Evolutionary conservation across 2,329 filamentous ascomycete species (phyloP), one percentile per base, ranked within the genome.

Genomic region (Cucurbitaria berberidis): DNA sequence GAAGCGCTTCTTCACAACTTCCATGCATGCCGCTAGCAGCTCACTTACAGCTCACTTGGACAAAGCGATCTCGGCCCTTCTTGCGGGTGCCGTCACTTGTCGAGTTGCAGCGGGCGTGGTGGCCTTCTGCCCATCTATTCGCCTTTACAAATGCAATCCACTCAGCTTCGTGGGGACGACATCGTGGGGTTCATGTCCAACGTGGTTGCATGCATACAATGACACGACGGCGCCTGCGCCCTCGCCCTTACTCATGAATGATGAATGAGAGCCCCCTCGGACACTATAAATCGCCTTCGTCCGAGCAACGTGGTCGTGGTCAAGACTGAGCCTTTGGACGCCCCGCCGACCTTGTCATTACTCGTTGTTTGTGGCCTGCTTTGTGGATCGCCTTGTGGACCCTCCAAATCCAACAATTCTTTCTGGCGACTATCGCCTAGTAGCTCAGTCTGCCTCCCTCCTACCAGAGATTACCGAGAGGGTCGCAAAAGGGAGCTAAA

Each of bases 41-140:
- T n/a, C n/a, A n/a, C n/a, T n/a, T n/a, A n/a, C n/a, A n/a, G n/a
- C n/a, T n/a, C n/a, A n/a, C n/a, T 35, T 49, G 34, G 35, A 45
- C 42, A 36, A 24, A 3, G 24, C 42, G 41, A 21, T 47, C 43
- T 57, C 49, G 55, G 56, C 53, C 56, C 48, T 56, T 43, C 39
- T 8, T 36, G n/a, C n/a, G 29, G 44, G 18, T 36, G 40, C 43
- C 45, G 57, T 59, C 60, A 60, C 59, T 54, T 60, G 58, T 38
- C 47, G 32, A 29, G 48, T 27, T 48, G 34, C 35, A 41, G 47
- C 32, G 36, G 45, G 53, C 60, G 60, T 63, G 58, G 38, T 50
- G 49, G 45, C 41, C 40, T 52, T 36, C 44, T 54, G 56, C 53
- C 48, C 46, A 57, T 59, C 49, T 47, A 63, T 63, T 63, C 60